Evolutionary conservation across 2,329 filamentous ascomycete genomes (phyloP).

Genomic region (Colletotrichum musicola): DNA sequence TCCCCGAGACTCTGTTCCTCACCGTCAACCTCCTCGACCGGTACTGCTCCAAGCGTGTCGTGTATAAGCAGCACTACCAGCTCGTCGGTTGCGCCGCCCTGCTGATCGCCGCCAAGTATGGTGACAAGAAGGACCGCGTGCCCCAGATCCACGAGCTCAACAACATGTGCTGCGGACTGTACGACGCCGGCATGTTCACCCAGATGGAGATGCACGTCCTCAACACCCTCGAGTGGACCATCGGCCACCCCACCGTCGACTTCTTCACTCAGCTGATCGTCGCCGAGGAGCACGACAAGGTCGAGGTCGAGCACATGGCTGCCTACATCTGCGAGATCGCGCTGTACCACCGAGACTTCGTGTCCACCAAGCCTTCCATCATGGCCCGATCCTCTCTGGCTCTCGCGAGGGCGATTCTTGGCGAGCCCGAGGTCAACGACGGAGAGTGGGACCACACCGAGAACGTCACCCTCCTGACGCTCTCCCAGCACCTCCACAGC

Average conservation of each 20-base stretch:
- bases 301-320: constrained; percentile 94
- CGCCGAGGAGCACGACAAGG: constrained; percentile 81
- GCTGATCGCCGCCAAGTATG: constrained; percentile 97
- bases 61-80: constrained; percentile 99
- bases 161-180: constrained; percentile 98
- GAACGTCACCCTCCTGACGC: constrained; percentile 72
- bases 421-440: constrained; percentile 80
- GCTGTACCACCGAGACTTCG: constrained; percentile 96
- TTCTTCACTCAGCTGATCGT: constrained; percentile 91
- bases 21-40: constrained; percentile 96
- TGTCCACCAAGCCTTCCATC: constrained; percentile 89
- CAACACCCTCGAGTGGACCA: constrained; percentile 95
- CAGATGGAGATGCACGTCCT: constrained; percentile 99
- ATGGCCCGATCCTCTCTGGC: constrained; percentile 91
- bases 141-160: constrained; percentile 96
- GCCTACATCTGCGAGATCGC: constrained; percentile 95
- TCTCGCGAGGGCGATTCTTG: constrained; percentile 87
- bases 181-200: constrained; percentile 99
- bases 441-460: constrained; percentile 83
- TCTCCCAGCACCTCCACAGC: constrained; percentile 71
- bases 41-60: constrained; percentile 97
- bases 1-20: constrained; percentile 95
- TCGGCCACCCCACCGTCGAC: constrained; percentile 96
- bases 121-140: constrained; percentile 98
- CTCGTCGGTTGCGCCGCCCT: constrained; percentile 95